A percentile compares a stretch with the other conserved stretches of the same genome.
Evolutionary conservation across 2,329 filamentous ascomycete species (phyloP).

Genomic region (Aureobasidium sp.): DNA sequence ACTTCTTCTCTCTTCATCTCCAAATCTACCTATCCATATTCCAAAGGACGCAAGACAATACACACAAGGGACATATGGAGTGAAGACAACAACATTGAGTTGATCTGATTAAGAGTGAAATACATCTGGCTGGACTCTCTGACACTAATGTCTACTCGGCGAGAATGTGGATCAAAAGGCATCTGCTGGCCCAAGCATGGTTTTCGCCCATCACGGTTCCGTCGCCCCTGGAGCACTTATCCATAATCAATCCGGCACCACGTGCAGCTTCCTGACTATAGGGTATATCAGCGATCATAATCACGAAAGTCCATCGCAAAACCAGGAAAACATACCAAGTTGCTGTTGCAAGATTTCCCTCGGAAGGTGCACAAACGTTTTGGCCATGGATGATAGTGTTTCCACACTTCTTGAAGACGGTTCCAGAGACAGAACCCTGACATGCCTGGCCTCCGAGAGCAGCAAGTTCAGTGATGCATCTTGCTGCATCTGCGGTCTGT

Average conservation of each 20-base stretch:
- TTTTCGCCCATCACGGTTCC: conserved; percentile 5
- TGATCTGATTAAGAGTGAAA: too few relatives aligned
- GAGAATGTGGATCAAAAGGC: not conserved
- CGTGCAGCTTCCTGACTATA: not conserved
- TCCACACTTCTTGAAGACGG: not conserved
- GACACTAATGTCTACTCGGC: not conserved
- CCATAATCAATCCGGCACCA: conserved; percentile 1
- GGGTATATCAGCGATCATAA: not conserved
- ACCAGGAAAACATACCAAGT: not conserved
- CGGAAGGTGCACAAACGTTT: not conserved
- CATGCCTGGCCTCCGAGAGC: not conserved
- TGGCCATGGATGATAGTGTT: conserved; percentile 2
- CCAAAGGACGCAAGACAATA: too few relatives aligned
- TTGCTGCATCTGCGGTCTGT: not conserved
- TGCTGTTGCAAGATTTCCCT: not conserved
- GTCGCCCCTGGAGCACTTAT: not conserved
- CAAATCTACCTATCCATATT: too few relatives aligned
- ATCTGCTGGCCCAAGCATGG: not conserved
- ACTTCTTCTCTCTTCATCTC: too few relatives aligned
- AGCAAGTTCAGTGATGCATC: not conserved
- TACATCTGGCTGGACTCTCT: too few relatives aligned
- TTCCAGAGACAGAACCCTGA: not conserved
- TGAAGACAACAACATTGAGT: too few relatives aligned
- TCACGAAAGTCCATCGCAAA: too few relatives aligned
- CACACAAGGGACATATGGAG: too few relatives aligned